Evolutionary conservation across 129 eudicot species (phyloP), one percentile per base, ranked within the genome.

Genomic region (Heracleum sosnowskyi): DNA sequence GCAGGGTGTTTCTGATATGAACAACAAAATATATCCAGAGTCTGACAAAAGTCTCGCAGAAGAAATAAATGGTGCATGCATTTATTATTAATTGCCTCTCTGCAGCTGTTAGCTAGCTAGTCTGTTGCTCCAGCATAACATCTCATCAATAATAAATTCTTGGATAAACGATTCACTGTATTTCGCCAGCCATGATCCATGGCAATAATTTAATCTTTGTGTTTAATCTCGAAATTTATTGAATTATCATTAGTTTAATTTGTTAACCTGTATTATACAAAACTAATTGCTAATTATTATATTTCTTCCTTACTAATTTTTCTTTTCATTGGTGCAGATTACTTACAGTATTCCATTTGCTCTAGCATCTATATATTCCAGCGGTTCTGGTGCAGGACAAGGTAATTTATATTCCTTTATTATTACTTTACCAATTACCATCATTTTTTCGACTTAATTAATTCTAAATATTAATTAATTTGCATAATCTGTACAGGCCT

Each of bases 271-370:
- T 51, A 20, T 51, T n/a, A 17, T 51, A 22, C 26, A 7, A 26
- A 1, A 51, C 31, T 24, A 17, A n/a, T 57, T 22, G 71, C 18
- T 64, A 68, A 33, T 33, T 2, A 5, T 36, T 2, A 36, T 36
- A 36, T 33, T 66, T 64, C n/a, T 68, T 28, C 22, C 5, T 15
- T 24, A 33, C 3, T 2, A 1, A 35, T 1, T 36, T 22, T 17
- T 20, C 51, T 62, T 16, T 64, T 12, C 3, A 31, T 0, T 16
- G 28, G 36, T 73, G 81, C 81, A 92, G 97, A 88, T 89, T 7
- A 90, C 98, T 57, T 90, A 47, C 41, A 90, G 91, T 76, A 82
- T 92, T 70, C 98, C 98, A 12, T 92, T 88, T 45, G 96, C 98
- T 62, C 77, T 92, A 24, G 96, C 98, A 11, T 88, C 96, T 15